Conservation (phyloP, 495 filamentous ascomycete genomes). For the Penicillium macrosclerotiorum region DNA sequence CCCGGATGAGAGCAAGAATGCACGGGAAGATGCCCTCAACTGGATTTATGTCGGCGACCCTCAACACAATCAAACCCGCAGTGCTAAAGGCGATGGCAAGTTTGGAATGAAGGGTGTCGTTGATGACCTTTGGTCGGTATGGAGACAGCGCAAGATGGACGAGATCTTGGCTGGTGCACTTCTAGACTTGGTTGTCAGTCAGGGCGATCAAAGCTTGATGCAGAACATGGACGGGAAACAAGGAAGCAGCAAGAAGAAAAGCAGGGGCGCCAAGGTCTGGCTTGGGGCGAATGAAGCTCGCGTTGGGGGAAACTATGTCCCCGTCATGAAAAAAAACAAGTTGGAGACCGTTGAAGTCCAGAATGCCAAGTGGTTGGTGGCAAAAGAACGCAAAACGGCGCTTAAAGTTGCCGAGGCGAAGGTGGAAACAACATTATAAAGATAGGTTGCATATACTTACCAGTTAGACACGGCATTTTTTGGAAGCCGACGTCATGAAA, state of each 20-base stretch:
- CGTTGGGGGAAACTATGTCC: slow-evolving; percentile 64
- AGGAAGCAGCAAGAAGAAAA: slow-evolving; percentile 20
- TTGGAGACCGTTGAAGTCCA: slow-evolving; percentile 65
- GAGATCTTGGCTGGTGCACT: slow-evolving; percentile 73
- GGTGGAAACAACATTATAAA: slow-evolving; percentile 5
- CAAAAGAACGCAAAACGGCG: slow-evolving; percentile 56
- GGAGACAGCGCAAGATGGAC: slow-evolving; percentile 84
- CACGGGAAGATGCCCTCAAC: slow-evolving; percentile 60
- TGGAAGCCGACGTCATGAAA: too few species aligned
- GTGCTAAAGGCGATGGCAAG: slow-evolving; percentile 46
- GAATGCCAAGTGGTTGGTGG: slow-evolving; percentile 73
- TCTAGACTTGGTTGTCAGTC: slow-evolving; percentile 57
- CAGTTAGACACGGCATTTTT: not conserved
- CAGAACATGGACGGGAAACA: slow-evolving; percentile 25
- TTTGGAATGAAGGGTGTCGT: slow-evolving; percentile 66
- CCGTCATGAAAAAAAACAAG: slow-evolving; percentile 62
- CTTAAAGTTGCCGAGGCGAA: slow-evolving; percentile 15
- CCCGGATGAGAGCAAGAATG: slow-evolving; percentile 53
- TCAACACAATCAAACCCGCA: slow-evolving; percentile 30
- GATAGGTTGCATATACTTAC: slow-evolving; percentile 23
- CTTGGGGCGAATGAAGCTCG: slow-evolving; percentile 63
- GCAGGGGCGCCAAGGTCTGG: slow-evolving; percentile 61
- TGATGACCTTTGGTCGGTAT: slow-evolving; percentile 73
- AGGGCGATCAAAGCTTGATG: slow-evolving; percentile 39
- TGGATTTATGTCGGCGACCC: slow-evolving; percentile 75